These are phyloP conservation scores for Pisolithus albus DNA, from an alignment of 768 basidiomycete species.

Conservation along the genomic window DNA sequence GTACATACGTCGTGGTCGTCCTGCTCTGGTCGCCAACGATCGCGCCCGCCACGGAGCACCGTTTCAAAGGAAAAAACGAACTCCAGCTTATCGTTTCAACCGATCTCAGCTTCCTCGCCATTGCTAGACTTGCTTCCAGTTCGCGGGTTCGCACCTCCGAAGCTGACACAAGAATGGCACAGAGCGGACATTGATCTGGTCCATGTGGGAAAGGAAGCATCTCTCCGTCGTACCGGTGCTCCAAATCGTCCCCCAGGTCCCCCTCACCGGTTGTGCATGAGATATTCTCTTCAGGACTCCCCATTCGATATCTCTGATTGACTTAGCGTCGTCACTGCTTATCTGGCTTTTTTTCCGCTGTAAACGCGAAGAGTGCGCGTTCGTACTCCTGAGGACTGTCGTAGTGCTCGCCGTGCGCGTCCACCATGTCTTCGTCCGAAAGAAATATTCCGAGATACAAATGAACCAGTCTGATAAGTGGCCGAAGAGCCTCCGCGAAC, in stretches of 20 bases:
- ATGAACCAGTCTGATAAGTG: slow-evolving; percentile 40
- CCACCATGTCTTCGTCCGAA: slow-evolving; percentile 45
- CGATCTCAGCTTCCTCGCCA: slow-evolving; percentile 40
- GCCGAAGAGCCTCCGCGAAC: slow-evolving; percentile 38
- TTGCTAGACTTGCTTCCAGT: slow-evolving; percentile 38
- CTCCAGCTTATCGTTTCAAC: slow-evolving; percentile 46
- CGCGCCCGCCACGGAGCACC: slow-evolving; percentile 9
- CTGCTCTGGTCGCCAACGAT: slow-evolving; percentile 16
- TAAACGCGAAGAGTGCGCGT: slow-evolving; percentile 7
- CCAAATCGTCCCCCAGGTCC: slow-evolving; percentile 1
- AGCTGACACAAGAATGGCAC: slow-evolving; percentile 22
- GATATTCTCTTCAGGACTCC: slow-evolving; percentile 7
- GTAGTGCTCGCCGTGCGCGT: slow-evolving; percentile 33
- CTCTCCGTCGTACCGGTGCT: slow-evolving; percentile 4
- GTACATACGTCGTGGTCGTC: slow-evolving; percentile 36
- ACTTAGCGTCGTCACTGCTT: slow-evolving; percentile 14
- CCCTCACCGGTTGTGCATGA: slow-evolving; percentile 18
- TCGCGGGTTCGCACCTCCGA: slow-evolving; percentile 37
- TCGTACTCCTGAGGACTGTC: slow-evolving; percentile 20
- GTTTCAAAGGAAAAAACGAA: slow-evolving; percentile 35
- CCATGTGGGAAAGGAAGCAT: slow-evolving; percentile 24
- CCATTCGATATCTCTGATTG: slow-evolving; percentile 15
- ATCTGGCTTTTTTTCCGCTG: slow-evolving; percentile 4
- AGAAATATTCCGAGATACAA: slow-evolving; percentile 61
- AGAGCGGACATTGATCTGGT: slow-evolving; percentile 31